Percentiles rank a stretch among this genome's conserved stretches.
Conservation (phyloP, 306 rosid genomes). For the Coriaria nepalensis region DNA sequence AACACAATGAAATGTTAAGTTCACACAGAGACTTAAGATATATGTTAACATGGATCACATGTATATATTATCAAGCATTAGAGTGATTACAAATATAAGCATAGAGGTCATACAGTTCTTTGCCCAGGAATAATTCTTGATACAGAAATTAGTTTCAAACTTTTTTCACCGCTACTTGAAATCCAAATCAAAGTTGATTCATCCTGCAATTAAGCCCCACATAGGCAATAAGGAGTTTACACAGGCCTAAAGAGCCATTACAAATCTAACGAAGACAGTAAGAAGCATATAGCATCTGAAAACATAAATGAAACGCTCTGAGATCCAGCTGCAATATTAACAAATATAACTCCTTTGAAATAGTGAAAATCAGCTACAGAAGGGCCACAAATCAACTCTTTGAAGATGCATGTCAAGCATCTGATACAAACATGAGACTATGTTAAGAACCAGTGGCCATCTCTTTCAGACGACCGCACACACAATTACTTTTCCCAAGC, state of each 20-base stretch:
- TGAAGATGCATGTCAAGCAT: background rate
- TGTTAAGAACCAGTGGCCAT: too few relatives aligned
- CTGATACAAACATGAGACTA: too few relatives aligned
- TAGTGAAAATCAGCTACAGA: background rate
- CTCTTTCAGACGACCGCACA: too few relatives aligned
- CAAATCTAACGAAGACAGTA: conserved; percentile 13
- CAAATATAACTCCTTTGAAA: background rate
- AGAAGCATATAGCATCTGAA: conserved; percentile 10
- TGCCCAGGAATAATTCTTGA: conserved; percentile 90
- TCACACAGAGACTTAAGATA: conserved; percentile 11
- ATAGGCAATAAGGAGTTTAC: conserved; percentile 12
- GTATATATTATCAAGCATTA: background rate
- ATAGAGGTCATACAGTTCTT: conserved; percentile 47
- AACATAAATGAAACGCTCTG: background rate
- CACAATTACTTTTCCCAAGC: too few relatives aligned
- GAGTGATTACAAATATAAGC: conserved; percentile 2
- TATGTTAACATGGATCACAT: background rate
- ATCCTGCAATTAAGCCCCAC: conserved; percentile 38
- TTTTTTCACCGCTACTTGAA: conserved; percentile 82
- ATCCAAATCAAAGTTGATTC: conserved; percentile 80
- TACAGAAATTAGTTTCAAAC: conserved; percentile 63
- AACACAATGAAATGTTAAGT: conserved; percentile 3
- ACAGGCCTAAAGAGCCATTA: conserved; percentile 2
- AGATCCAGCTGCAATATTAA: conserved; percentile 1
- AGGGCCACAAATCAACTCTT: background rate